Conservation (phyloP, 1,284 basidiomycete genomes). For the Vanrija sp. region DNA sequence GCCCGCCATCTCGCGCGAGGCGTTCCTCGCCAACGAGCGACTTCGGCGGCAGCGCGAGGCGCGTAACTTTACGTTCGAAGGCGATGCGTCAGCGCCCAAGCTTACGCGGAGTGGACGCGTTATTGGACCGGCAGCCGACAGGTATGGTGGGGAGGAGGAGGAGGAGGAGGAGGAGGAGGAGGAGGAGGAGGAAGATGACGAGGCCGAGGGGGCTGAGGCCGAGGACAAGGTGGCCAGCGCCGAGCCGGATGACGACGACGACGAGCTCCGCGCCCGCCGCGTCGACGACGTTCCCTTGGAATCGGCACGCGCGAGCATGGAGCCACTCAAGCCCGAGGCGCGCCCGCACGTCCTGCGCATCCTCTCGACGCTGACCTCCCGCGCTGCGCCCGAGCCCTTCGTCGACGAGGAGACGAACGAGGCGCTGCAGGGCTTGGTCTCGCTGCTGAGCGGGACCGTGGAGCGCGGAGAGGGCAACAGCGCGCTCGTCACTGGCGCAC, state of each 20-base stretch:
- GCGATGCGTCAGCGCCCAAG: slow-evolving; percentile 41
- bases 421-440: slow-evolving; percentile 51
- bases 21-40: slow-evolving; percentile 43
- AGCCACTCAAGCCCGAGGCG: slow-evolving; percentile 15
- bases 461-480: slow-evolving; percentile 82
- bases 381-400: slow-evolving; percentile 24
- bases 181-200: neutral
- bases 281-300: neutral
- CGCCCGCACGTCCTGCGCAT: slow-evolving; percentile 23
- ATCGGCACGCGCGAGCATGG: neutral
- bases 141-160: slow-evolving; percentile 20
- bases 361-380: slow-evolving; percentile 30
- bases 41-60: slow-evolving; percentile 40
- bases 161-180: slow-evolving; percentile 7
- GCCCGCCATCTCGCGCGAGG: slow-evolving; percentile 22
- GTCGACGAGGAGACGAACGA: slow-evolving; percentile 41
- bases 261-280: neutral
- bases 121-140: slow-evolving; percentile 19
- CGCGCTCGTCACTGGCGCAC: slow-evolving; percentile 74
- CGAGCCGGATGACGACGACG: neutral
- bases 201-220: neutral
- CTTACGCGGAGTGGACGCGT: slow-evolving; percentile 41
- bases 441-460: slow-evolving; percentile 67
- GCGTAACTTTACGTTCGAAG: slow-evolving; percentile 44
- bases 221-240: neutral